Conservation (phyloP, 2,329 filamentous ascomycete genomes). For the Capronia americana region DNA sequence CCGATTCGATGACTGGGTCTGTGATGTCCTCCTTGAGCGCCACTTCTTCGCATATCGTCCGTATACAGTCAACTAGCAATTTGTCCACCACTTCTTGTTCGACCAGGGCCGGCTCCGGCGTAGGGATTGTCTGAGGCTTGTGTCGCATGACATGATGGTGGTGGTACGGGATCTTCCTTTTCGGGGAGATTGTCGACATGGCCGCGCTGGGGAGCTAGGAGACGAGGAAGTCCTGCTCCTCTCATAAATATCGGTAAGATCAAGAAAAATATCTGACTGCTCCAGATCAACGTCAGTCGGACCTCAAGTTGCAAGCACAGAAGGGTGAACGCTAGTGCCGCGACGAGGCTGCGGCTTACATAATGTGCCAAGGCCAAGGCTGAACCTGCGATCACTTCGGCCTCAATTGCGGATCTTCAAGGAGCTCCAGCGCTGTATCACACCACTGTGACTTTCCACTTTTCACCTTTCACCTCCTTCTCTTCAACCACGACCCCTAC, state of each 20-base stretch:
- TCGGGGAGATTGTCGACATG: conserved; percentile 25
- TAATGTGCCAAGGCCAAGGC: conserved; percentile 15
- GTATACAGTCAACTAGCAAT: conserved; percentile 63
- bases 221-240: not conserved
- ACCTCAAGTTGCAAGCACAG: not conserved
- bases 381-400: conserved; percentile 6
- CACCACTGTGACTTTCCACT: conserved; percentile 13
- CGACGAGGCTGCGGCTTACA: conserved; percentile 19
- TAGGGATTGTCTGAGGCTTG: conserved; percentile 41
- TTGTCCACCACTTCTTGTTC: conserved; percentile 61
- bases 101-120: conserved; percentile 51
- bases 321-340: not conserved
- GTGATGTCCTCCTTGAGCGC: conserved; percentile 36
- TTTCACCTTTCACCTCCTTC: conserved; percentile 4
- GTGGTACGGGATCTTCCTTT: conserved; percentile 47
- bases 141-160: conserved; percentile 51
- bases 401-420: conserved; percentile 27
- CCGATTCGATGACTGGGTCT: conserved; percentile 53
- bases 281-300: not conserved
- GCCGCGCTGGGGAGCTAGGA: not conserved
- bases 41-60: conserved; percentile 43
- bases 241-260: not conserved
- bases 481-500: not conserved
- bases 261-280: not conserved
- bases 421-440: conserved; percentile 28